phyloP scores from a whole-genome alignment of 2,329 filamentous ascomycete species.

The Fusarium armeniacum region DNA sequence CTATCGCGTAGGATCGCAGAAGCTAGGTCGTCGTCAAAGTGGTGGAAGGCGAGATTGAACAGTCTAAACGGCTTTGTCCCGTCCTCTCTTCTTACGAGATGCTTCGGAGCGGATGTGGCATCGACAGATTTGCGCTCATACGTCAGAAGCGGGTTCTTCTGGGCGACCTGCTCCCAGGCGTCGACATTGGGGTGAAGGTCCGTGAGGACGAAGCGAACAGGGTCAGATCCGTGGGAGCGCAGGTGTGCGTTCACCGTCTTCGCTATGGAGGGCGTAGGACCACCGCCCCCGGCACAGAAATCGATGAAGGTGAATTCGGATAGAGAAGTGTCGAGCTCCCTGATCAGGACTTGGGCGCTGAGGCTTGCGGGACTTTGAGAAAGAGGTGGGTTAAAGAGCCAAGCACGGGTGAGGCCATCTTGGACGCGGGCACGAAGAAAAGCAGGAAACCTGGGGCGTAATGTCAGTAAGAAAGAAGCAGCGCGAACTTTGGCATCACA shows the following conservation, averaged over 20 bases:
- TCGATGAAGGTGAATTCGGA: constrained; percentile 76
- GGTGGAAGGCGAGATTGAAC: constrained; percentile 82
- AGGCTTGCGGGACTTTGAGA: constrained; percentile 69
- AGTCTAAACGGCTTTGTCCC: constrained; percentile 73
- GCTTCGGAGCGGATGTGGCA: constrained; percentile 70
- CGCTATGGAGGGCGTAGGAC: constrained; percentile 76
- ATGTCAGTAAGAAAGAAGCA: constrained; percentile 8
- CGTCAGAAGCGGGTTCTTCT: constrained; percentile 67
- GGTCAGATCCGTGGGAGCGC: constrained; percentile 39
- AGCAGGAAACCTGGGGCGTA: constrained; percentile 69
- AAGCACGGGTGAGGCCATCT: constrained; percentile 73
- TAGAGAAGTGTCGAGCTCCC: constrained; percentile 62
- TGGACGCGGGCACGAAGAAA: constrained; percentile 76
- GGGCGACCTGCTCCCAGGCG: constrained; percentile 69
- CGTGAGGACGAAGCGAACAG: constrained; percentile 73
- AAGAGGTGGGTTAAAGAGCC: constrained; percentile 72
- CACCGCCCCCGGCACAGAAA: constrained; percentile 81
- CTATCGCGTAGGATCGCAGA: constrained; percentile 73
- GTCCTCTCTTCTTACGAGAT: constrained; percentile 58
- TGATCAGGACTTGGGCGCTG: constrained; percentile 69
- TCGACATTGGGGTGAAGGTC: constrained; percentile 75
- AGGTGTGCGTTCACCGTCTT: constrained; percentile 67
- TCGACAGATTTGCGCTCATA: constrained; percentile 75
- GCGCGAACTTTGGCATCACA: background rate
- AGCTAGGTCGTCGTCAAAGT: constrained; percentile 77